Evolutionary conservation across 202 grass and related monocot species (phyloP), one percentile per base, ranked within the genome.

Genomic region (Zizania palustris): DNA sequence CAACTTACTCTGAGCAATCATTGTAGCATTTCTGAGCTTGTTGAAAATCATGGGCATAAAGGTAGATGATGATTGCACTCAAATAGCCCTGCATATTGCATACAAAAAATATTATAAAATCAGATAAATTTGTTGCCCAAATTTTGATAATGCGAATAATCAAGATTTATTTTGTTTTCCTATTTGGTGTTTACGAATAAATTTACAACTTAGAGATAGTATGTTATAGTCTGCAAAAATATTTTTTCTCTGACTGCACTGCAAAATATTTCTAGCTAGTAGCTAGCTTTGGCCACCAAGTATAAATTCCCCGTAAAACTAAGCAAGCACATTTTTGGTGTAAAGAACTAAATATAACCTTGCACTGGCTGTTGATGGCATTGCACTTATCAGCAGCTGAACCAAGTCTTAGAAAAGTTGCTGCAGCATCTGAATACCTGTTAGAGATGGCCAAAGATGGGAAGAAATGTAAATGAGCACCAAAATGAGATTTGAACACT

Each of bases 21-120:
- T 99, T 93, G 79, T 95, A 99, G 75, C 96, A 99, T 88, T 95
- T 95, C 68, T 99, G 96, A 73, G 96, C 96, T 80, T 99, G 96
- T 61, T 83, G 89, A 88, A 99, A 99, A 79, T 99, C 96, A 90
- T 99, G 89, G 5, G 88, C 81, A 46, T 92, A 99, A 39, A 99
- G 96, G 79, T 99, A 99, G 71, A 99, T 60, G 59, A 95, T 87
- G 55, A 99, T 92, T 56, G 91, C 91, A 84, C 89, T 95, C 81
- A 95, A 78, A 85, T 99, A 99, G 76, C 85, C 91, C 96, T 99
- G 78, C 65, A 95, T 61, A 11, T 0, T 59, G 28, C 28, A 28
- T 28, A 85, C n/a, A 67, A 64, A 2, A 9, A 80, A 74, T 12
- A 38, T 4, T 76, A 76, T 44, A 20, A 22, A 49, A 61, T 39